Conservation (phyloP, 768 basidiomycete species). For the Podaxis rugospora region DNA sequence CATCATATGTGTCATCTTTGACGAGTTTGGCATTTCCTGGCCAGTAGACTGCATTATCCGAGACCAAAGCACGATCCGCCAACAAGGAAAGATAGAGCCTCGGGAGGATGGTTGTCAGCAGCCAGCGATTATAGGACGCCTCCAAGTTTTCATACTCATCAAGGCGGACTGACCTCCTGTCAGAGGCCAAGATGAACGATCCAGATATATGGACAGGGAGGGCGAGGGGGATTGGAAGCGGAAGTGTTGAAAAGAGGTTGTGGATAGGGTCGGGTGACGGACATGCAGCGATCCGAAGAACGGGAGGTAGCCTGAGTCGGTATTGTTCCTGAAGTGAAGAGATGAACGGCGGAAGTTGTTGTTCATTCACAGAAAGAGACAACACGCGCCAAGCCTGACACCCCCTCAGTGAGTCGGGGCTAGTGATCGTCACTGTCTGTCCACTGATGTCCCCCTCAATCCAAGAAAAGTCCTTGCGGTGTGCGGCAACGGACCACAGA, state of each 20-base stretch:
- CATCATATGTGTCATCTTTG: conserved; percentile 12
- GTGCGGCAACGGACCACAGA: conserved; percentile 23
- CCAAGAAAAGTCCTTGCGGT: conserved; percentile 8
- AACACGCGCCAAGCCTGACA: conserved; percentile 2
- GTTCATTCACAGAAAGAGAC: neutral
- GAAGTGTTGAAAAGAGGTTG: conserved; percentile 40
- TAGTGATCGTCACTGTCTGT: neutral
- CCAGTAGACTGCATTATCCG: conserved; percentile 30
- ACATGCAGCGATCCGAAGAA: conserved; percentile 1
- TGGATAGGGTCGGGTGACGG: neutral
- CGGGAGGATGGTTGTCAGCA: conserved; percentile 31
- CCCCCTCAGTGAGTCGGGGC: neutral
- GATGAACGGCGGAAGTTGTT: neutral
- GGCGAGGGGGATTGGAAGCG: conserved; percentile 31
- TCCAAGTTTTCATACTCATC: conserved; percentile 30
- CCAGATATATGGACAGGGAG: conserved; percentile 44
- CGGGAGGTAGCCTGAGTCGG: neutral
- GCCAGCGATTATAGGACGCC: conserved; percentile 38
- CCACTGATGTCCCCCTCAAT: neutral
- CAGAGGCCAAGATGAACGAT: conserved; percentile 42
- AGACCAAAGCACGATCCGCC: conserved; percentile 19
- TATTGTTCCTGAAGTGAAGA: neutral
- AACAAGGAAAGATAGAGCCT: conserved; percentile 35
- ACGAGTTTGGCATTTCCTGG: conserved; percentile 18
- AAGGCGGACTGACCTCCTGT: conserved; percentile 37